Evolutionary conservation across 306 rosid genomes (phyloP), one percentile per base, ranked within the genome.

Genomic region (Cajanus cajan): DNA sequence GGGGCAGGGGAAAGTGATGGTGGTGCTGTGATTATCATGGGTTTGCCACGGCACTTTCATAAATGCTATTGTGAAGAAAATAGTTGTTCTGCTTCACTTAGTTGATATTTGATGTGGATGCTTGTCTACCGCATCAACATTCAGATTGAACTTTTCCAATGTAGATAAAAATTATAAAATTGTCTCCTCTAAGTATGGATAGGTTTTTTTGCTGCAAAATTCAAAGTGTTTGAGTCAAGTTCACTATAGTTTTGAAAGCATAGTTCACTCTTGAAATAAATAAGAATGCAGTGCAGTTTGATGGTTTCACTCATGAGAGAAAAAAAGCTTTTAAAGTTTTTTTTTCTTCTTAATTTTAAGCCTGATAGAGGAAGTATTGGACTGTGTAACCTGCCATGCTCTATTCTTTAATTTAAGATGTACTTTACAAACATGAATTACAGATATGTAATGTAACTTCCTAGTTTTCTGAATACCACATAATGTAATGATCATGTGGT

Each of bases 31-130:
- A 33, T 54, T 33, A 51, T 63, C 36, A 40, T 51, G 18, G 78
- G 47, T 4, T 39, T 62, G 21, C 43, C 24, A 25, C 44, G 31
- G 64, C 36, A 40, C 10, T 63, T 28, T 43, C 15, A 21, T 4
- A 6, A 19, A 19, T 19, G 15, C n/a, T 15, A 18, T 52, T 7
- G 1, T n/a, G 9, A 16, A 61, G 52, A 14, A 59, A 14, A 59
- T 54, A 8, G 1, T 54, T 52, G 10, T 51, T 45, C 67, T 50
- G 50, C 34, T 69, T 71, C 47, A 25, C 66, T 34, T 76, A 10
- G 47, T 59, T 45, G 6, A 68, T 58, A 37, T 68, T 58, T 9
- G 24, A 74, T 19, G 47, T 81, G 43, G 43, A 74, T 54, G 54
- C 31, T 71, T 58, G 39, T 16, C 37, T 45, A 52, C 81, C 64